These are phyloP conservation scores for Trypethelium eluteriae DNA, from an alignment of 495 filamentous ascomycete genomes.

Conservation along the genomic window DNA sequence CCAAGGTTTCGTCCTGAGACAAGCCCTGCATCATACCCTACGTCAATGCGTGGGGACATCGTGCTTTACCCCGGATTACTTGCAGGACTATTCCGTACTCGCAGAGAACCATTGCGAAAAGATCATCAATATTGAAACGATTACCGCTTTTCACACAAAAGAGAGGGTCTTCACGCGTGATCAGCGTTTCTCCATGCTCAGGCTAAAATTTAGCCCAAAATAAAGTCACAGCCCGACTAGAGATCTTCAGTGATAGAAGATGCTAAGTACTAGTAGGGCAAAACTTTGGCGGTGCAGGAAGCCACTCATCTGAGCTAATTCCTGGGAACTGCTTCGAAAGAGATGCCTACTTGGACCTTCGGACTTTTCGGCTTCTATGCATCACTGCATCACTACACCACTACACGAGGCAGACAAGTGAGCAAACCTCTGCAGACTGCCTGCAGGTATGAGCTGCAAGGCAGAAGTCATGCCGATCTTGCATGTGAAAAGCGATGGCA, in stretches of 20 bases:
- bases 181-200: not conserved
- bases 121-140: not conserved
- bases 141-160: not conserved
- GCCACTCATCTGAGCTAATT: not conserved
- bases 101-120: not conserved
- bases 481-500: not conserved
- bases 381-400: not conserved
- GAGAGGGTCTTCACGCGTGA: not conserved
- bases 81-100: not conserved
- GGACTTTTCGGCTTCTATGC: not conserved
- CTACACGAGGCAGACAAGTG: too few species aligned
- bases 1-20: too few species aligned
- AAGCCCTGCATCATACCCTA: too few species aligned
- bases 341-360: not conserved
- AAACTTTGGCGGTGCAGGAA: constrained; percentile 7
- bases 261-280: not conserved
- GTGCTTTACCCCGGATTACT: too few species aligned
- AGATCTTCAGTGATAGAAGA: not conserved
- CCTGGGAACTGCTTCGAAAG: too few species aligned
- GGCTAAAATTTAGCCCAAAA: constrained; percentile 5
- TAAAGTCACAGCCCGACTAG: not conserved
- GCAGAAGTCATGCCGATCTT: not conserved
- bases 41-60: too few species aligned
- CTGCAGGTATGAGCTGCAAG: not conserved
- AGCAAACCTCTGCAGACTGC: too few species aligned